Conservation (phyloP, 2,329 filamentous ascomycete species). For the Pseudonectria foliicola region DNA sequence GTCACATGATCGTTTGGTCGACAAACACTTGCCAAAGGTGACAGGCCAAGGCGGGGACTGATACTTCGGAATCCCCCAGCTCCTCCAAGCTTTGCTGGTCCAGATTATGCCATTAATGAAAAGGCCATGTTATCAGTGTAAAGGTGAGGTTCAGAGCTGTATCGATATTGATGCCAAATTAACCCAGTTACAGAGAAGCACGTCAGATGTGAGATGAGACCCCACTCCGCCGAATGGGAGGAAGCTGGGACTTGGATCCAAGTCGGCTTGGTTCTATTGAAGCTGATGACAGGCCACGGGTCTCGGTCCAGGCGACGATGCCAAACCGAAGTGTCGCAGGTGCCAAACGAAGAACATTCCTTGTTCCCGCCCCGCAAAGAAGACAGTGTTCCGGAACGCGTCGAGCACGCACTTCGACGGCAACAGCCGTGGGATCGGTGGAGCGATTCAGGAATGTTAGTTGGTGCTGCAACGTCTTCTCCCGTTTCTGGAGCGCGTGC, state of each 20-base stretch:
- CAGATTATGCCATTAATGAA: constrained; percentile 26
- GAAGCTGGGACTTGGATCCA: not conserved
- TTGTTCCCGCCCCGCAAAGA: constrained; percentile 27
- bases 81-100: not conserved
- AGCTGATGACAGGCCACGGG: not conserved
- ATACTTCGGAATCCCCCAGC: too few species aligned
- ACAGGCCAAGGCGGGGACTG: too few species aligned
- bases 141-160: constrained; percentile 21
- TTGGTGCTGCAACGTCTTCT: too few species aligned
- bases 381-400: constrained; percentile 31
- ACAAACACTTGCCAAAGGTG: too few species aligned
- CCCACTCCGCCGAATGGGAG: not conserved
- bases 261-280: not conserved
- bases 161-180: constrained; percentile 1
- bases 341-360: constrained; percentile 27
- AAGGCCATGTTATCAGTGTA: constrained; percentile 29
- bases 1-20: too few species aligned
- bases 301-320: constrained; percentile 27
- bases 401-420: constrained; percentile 26
- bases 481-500: too few species aligned
- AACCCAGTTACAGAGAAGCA: constrained; percentile 24
- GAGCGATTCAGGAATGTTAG: constrained; percentile 28
- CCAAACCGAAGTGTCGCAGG: constrained; percentile 28
- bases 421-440: constrained; percentile 31
- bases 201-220: constrained; percentile 25